Base-by-base conservation (phyloP, 2,329 filamentous ascomycete species). In the Hypoxylon sp. region DNA sequence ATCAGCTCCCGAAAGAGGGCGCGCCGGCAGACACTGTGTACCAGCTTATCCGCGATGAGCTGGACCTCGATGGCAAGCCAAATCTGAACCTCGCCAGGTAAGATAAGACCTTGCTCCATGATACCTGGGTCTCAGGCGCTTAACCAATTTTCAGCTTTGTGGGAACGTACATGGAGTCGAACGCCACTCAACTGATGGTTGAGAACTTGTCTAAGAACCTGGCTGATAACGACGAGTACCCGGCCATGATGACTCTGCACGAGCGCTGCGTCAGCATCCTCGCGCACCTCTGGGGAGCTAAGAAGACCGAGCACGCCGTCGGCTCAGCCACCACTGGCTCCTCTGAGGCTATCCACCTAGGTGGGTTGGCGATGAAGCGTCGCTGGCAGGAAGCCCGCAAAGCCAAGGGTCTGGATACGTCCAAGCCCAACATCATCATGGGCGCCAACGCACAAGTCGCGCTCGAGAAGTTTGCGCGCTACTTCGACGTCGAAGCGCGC, bases 291-390 rank as follows among this genome's bases (percentile, higher is more conserved):
- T 91, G 88, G 90, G 83, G 86, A 16, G 84, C 85, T 7, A 82
- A 87, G 71, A 83, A 85, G 61, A 83, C 82, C 0, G 87, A 91
- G 74, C 87, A 85, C 61, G 87, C 90, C 3, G 84, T 92, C 54
- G 90, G 90, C 1, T 86, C 88, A 0, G 89, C 89, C 2, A 92
- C 89, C 0, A 91, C 90, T 0, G 90, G 90, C 0, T 91, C 88
- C 0, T 90, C 86, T 9, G 90, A 92, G 75, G 90, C 89, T 0
- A 90, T 92, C 61, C 88, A 91, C 72, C 82, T 92, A 0, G 90
- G 88, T 30, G 89, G 88, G 1, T 78, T 92, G 18, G 89, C 90
- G 2, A 91, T 93, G 90, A 92, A 92, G 80, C 82, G 89, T n/a
- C 82, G 87, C 18, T 92, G 90, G 90, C 88, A 92, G 74, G 86